Base-by-base conservation (phyloP, 331 rosid genomes). In the Rhamnella rubrinervis region DNA sequence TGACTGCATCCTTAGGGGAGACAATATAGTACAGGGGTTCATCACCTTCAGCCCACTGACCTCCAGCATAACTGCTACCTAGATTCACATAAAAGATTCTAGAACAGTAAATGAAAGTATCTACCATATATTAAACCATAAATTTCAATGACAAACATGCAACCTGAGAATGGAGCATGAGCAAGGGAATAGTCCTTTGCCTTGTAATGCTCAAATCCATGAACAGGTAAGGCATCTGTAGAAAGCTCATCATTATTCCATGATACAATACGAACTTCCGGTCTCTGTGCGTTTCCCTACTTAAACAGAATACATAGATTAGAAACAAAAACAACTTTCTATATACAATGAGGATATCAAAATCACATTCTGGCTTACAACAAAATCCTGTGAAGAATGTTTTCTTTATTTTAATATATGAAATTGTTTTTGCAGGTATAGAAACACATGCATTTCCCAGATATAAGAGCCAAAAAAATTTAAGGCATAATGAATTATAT, bases 61-160 rank as follows among this genome's bases (percentile, higher is more conserved):
- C 99, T 39, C 97, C 99, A 73, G 96, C 97, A 87, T 95, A 89
- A 85, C 99, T 95, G 88, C 97, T 91, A 82, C 99, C 99, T 95
- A 83, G 68, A 86, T 69, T 75, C 74, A 80, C 78, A 82, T 69
- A 62, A 77, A 80, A 75, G 49, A 40, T 65, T 72, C 60, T 44
- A 64, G 15, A 78, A 62, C 76, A 46, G 81, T 71, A 64, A 38
- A 67, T 67, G 65, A 28, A 77, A 64, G 74, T 58, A 76, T 73
- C 31, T 67, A 61, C 41, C 64, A 71, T 55, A 44, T 52, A 66
- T 51, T 73, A 50, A 31, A 83, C 55, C 58, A 55, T 78, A 71
- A 76, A 60, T 73, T 69, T 77, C 70, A 63, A 72, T 44, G 66
- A 75, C 68, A 78, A 85, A 82, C 53, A 79, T 71, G 76, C 63